These are phyloP conservation scores for Talaromyces trachyspermus DNA, from an alignment of 495 filamentous ascomycete species.

Conservation along the genomic window DNA sequence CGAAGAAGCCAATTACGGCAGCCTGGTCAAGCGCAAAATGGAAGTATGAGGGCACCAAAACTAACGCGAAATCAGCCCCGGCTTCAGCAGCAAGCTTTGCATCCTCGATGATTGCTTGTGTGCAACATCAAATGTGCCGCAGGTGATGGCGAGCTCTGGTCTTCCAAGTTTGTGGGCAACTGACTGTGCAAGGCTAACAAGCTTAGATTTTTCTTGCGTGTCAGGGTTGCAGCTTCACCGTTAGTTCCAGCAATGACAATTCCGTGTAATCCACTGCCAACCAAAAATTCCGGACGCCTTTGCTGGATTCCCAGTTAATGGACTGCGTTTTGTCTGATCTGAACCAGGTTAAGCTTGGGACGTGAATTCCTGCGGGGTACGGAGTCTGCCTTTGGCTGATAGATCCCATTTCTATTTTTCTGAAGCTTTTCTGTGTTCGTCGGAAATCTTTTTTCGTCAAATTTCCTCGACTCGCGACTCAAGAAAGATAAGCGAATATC, in stretches of 20 bases:
- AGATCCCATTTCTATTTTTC: constrained; percentile 15
- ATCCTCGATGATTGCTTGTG: constrained; percentile 64
- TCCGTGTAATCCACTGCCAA: constrained; percentile 37
- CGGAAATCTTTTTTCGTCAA: too few species aligned
- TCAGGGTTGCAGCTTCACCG: constrained; percentile 64
- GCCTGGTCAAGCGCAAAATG: constrained; percentile 56
- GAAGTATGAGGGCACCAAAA: constrained; percentile 79
- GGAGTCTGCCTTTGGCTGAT: constrained; percentile 7
- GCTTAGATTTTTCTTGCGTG: constrained; percentile 48
- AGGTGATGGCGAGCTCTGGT: constrained; percentile 44
- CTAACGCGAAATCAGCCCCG: constrained; percentile 67
- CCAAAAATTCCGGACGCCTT: constrained; percentile 23
- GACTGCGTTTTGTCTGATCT: constrained; percentile 20
- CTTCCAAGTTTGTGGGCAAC: constrained; percentile 52
- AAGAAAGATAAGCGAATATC: too few species aligned
- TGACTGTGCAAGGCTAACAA: constrained; percentile 56
- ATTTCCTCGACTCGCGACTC: too few species aligned
- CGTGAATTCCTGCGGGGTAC: constrained; percentile 28
- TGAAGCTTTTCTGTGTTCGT: too few species aligned
- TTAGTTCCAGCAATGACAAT: constrained; percentile 69
- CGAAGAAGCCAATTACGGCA: too few species aligned
- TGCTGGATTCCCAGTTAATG: constrained; percentile 29
- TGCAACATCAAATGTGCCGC: constrained; percentile 58
- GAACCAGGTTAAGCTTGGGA: constrained; percentile 29
- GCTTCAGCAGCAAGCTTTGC: constrained; percentile 64